phyloP scores from a whole-genome alignment of 257 asterid genomes.

The Paulownia fortunei region DNA sequence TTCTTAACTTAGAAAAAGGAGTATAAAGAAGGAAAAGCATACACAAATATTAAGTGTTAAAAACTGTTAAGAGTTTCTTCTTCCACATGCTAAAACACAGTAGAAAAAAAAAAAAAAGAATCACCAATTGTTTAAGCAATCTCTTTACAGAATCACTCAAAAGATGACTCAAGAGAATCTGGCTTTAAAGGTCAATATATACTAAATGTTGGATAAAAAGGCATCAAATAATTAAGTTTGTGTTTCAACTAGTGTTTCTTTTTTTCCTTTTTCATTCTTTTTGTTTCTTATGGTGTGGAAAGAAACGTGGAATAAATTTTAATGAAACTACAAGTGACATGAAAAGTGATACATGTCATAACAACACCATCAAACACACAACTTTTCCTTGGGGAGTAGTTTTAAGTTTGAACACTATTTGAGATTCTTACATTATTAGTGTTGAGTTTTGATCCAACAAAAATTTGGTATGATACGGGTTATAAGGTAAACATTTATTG shows the following conservation, averaged over 20 bases:
- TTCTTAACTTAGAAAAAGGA: constrained; percentile 23
- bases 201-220: constrained; percentile 29
- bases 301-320: constrained; percentile 9
- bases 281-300: constrained; percentile 32
- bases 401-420: no score
- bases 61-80: background rate
- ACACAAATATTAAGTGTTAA: background rate
- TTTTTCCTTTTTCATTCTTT: constrained; percentile 20
- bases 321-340: background rate
- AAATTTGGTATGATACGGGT: no score
- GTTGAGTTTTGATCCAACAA: no score
- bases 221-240: constrained; percentile 20
- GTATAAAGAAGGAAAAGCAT: constrained; percentile 23
- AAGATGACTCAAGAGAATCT: constrained; percentile 26
- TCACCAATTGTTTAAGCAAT: constrained; percentile 47
- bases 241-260: background rate
- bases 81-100: constrained; percentile 1
- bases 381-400: no score
- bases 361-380: no score
- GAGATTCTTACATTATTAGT: no score
- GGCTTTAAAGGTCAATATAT: constrained; percentile 31
- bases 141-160: constrained; percentile 7
- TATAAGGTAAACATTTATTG: no score
- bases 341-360: no score
- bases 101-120: constrained; percentile 23